A percentile compares a stretch with the other conserved stretches of the same genome.
Evolutionary conservation across 2,329 filamentous ascomycete species (phyloP).

Genomic region (Helminthosporium solani): DNA sequence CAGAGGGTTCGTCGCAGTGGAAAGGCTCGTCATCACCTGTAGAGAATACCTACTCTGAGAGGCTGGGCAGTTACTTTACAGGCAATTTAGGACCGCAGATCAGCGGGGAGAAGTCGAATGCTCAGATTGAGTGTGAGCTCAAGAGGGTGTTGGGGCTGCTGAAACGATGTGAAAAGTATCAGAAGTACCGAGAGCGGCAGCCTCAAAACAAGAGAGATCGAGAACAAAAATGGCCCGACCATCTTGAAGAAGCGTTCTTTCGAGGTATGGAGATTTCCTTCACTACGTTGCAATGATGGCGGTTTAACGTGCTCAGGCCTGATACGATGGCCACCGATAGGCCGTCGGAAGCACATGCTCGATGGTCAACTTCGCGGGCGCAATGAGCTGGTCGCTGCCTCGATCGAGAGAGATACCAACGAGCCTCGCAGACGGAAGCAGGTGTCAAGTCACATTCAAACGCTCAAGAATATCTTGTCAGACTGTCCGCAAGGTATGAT

Average conservation of each 20-base stretch:
- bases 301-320: constrained; percentile 18
- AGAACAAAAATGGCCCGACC: constrained; percentile 50
- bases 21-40: constrained; percentile 36
- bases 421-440: constrained; percentile 57
- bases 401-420: constrained; percentile 57
- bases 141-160: constrained; percentile 32
- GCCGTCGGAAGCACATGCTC: constrained; percentile 52
- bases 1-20: constrained; percentile 18
- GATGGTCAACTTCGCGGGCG: constrained; percentile 58
- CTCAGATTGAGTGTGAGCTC: constrained; percentile 31
- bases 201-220: constrained; percentile 32
- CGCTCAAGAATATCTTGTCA: constrained; percentile 58
- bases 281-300: not conserved
- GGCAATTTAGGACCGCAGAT: constrained; percentile 27
- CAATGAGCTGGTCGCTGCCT: constrained; percentile 63
- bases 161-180: constrained; percentile 44
- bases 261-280: constrained; percentile 38
- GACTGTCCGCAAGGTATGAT: constrained; percentile 54
- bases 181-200: constrained; percentile 49
- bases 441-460: constrained; percentile 65
- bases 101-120: constrained; percentile 28
- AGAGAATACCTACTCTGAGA: constrained; percentile 25
- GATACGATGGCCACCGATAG: constrained; percentile 60
- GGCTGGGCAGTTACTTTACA: constrained; percentile 26
- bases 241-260: constrained; percentile 51